Conservation (phyloP, 441 rosid genomes). For the Capsella rubella region DNA sequence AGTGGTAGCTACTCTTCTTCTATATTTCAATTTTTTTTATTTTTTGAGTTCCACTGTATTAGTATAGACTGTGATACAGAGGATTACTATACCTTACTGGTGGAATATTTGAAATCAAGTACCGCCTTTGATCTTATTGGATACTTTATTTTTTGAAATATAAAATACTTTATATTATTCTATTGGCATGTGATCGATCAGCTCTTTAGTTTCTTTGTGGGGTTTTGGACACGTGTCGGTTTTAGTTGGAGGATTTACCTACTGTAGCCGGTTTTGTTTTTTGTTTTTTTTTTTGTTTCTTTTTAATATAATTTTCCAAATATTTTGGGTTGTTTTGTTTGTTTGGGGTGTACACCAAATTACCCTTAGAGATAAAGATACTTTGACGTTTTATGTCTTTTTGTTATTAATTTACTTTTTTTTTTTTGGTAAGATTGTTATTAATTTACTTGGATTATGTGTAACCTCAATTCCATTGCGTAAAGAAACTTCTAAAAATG, state of each 20-base stretch:
- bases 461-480: no score
- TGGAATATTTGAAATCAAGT: constrained; percentile 41
- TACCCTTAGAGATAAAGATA: constrained; percentile 17
- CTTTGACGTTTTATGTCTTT: neutral
- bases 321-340: neutral
- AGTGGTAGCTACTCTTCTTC: constrained; percentile 47
- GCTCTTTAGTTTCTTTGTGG: constrained; percentile 10
- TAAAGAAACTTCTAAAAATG: no score
- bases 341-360: constrained; percentile 21
- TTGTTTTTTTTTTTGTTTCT: neutral
- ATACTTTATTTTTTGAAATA: neutral
- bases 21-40: constrained; percentile 6
- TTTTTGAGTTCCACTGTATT: neutral
- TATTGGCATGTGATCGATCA: constrained; percentile 39
- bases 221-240: constrained; percentile 16
- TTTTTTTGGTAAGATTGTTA: neutral
- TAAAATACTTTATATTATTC: constrained; percentile 32
- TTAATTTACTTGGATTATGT: neutral
- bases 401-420: constrained; percentile 8
- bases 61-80: constrained; percentile 2
- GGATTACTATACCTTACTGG: constrained; percentile 26
- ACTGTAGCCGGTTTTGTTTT: constrained; percentile 19
- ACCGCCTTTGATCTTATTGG: constrained; percentile 40
- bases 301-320: neutral
- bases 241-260: constrained; percentile 22